phyloP scores from a whole-genome alignment of 2,329 filamentous ascomycete genomes.

The Sporothrix curviconia region DNA sequence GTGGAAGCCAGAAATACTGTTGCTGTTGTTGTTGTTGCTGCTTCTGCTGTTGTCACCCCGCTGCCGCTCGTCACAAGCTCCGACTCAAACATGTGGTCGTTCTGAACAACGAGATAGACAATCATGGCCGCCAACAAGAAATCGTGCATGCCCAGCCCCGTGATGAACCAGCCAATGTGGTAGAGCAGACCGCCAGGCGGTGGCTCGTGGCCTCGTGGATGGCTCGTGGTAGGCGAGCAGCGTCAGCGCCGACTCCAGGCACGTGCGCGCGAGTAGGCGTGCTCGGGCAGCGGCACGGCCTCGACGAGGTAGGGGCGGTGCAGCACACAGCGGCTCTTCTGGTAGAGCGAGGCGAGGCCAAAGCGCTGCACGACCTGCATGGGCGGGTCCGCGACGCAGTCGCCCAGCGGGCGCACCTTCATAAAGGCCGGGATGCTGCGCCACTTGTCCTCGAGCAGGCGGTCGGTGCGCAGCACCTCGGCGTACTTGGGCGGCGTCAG shows the following conservation, averaged over 20 bases:
- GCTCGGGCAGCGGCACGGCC: conserved; percentile 34
- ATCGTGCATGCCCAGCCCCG: conserved; percentile 52
- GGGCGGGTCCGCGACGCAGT: conserved; percentile 43
- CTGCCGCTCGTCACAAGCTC: conserved; percentile 16
- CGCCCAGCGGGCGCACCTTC: conserved; percentile 40
- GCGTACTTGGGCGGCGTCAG: conserved; percentile 41
- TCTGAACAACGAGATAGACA: conserved; percentile 46
- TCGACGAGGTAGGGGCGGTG: conserved; percentile 48
- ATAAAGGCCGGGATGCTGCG: conserved; percentile 41
- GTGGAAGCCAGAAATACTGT: conserved; percentile 28
- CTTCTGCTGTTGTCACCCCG: no score
- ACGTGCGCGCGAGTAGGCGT: conserved; percentile 47
- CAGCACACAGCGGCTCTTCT: conserved; percentile 50
- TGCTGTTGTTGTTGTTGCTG: conserved; percentile 22
- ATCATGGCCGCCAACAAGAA: conserved; percentile 57
- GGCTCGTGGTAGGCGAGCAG: conserved; percentile 42
- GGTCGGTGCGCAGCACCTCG: conserved; percentile 45
- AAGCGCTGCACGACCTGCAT: conserved; percentile 46
- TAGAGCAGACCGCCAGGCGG: conserved; percentile 48
- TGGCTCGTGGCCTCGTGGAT: conserved; percentile 43
- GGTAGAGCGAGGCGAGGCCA: conserved; percentile 44
- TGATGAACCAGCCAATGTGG: conserved; percentile 50
- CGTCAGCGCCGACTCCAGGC: conserved; percentile 42
- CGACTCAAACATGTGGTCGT: conserved; percentile 25
- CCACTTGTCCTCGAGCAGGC: conserved; percentile 40